phyloP scores from a whole-genome alignment of 1,139 yeast species.

The Nakaseomyces delphensis region DNA sequence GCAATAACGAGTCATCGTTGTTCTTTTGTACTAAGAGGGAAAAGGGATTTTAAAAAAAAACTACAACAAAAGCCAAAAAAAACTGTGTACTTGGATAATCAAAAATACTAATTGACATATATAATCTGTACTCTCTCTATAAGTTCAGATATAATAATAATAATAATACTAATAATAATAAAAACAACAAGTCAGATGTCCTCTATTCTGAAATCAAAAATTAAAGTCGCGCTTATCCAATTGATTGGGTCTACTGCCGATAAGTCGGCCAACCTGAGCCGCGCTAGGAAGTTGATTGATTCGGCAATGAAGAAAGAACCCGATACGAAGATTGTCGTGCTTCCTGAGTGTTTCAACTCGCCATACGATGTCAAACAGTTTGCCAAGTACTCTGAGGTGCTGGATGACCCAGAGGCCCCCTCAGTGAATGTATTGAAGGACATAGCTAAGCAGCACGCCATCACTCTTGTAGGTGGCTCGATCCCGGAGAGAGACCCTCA shows the following conservation, averaged over 20 bases:
- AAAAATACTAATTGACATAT: too few relatives aligned
- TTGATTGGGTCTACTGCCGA: conserved; percentile 35
- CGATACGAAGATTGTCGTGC: conserved; percentile 43
- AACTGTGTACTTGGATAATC: background rate
- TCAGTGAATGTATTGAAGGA: conserved; percentile 42
- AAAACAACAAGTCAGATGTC: background rate
- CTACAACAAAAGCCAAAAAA: too few relatives aligned
- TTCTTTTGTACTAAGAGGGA: background rate
- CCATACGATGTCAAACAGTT: conserved; percentile 88
- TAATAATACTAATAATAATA: background rate
- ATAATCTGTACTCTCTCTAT: too few relatives aligned
- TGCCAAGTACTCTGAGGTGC: conserved; percentile 69
- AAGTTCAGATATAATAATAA: too few relatives aligned
- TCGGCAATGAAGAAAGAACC: conserved; percentile 45
- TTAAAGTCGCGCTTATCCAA: conserved; percentile 44
- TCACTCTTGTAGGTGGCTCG: conserved; percentile 80
- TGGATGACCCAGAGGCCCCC: conserved; percentile 54
- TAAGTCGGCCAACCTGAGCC: conserved; percentile 48
- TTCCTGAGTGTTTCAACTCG: conserved; percentile 83
- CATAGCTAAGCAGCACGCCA: conserved; percentile 52
- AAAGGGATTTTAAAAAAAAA: too few relatives aligned
- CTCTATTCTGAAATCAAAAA: conserved; percentile 34
- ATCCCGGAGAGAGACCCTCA: conserved; percentile 64
- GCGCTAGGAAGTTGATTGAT: conserved; percentile 42
- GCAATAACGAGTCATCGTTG: background rate